Conservation (phyloP, 2,329 filamentous ascomycete species). For the Aspergillus sp. region DNA sequence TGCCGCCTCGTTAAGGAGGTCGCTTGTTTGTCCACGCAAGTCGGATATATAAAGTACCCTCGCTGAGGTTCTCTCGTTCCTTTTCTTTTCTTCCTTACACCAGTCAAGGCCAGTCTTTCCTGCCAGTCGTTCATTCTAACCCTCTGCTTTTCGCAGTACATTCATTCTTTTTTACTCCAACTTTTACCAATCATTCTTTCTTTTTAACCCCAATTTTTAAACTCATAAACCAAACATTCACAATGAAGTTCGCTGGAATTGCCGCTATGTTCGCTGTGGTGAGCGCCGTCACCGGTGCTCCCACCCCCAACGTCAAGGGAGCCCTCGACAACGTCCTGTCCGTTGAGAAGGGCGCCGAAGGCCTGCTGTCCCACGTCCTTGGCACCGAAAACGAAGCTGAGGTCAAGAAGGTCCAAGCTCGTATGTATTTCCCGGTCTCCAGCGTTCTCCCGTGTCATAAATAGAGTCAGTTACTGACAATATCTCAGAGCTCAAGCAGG, state of each 20-base stretch:
- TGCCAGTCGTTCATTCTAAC: conserved; percentile 16
- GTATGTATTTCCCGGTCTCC: neutral
- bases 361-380: conserved; percentile 5
- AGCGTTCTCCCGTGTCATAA: neutral
- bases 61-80: neutral
- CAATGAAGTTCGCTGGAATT: conserved; percentile 32
- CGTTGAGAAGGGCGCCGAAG: conserved; percentile 9
- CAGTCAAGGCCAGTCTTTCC: conserved; percentile 13
- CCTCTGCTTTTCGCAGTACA: conserved; percentile 1
- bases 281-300: conserved; percentile 21
- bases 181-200: conserved; percentile 17
- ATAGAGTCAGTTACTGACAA: neutral
- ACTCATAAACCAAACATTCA: conserved; percentile 6
- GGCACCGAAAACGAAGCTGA: conserved; percentile 7
- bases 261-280: conserved; percentile 23
- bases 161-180: conserved; percentile 6
- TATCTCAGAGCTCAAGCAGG: neutral
- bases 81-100: conserved; percentile 7
- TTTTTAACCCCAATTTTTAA: neutral
- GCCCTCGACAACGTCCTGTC: conserved; percentile 8
- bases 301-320: conserved; percentile 16
- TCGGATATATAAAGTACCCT: conserved; percentile 14
- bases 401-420: conserved; percentile 5
- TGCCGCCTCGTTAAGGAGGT: too few relatives aligned
- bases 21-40: too few relatives aligned